A percentile compares a stretch with the other conserved stretches of the same genome.
Conservation (phyloP, 768 basidiomycete species). For the Agrocybe pediades region DNA sequence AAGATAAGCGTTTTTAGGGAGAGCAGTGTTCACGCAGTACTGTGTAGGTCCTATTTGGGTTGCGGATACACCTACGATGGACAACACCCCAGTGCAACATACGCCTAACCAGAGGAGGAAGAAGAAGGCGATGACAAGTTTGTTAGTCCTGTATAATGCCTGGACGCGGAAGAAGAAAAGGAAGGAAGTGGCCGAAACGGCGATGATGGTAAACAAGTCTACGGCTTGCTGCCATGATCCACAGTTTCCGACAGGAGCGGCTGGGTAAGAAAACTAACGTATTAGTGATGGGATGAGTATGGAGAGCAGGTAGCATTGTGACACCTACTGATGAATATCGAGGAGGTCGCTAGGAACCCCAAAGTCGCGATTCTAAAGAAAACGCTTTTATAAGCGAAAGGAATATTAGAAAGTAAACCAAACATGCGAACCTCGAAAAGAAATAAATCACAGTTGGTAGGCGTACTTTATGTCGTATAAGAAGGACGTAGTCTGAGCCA, state of each 20-base stretch:
- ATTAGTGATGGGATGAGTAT: neutral
- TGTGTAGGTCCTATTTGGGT: conserved; percentile 10
- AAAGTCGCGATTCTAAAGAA: neutral
- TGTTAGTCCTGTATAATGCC: conserved; percentile 9
- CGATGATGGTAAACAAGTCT: neutral
- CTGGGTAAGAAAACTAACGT: neutral
- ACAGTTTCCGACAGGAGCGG: conserved; percentile 5
- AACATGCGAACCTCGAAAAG: conserved; percentile 2
- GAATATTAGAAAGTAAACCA: neutral
- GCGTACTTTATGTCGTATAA: neutral
- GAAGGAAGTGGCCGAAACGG: conserved; percentile 1
- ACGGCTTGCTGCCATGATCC: neutral
- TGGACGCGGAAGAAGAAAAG: conserved; percentile 14
- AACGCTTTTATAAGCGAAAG: neutral
- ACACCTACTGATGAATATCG: conserved; percentile 5
- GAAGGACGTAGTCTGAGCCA: neutral
- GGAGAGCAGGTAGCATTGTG: too few relatives aligned
- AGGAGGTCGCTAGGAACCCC: neutral
- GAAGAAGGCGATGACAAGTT: conserved; percentile 5
- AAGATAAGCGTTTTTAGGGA: conserved; percentile 1
- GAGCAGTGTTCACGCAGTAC: conserved; percentile 4
- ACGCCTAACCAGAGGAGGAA: conserved; percentile 9
- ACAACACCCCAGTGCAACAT: neutral
- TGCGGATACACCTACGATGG: neutral
- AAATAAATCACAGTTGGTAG: conserved; percentile 3